These are phyloP conservation scores for Aegilops bicornis DNA, from an alignment of 176 grass and related monocot genomes.

Conservation along the genomic window DNA sequence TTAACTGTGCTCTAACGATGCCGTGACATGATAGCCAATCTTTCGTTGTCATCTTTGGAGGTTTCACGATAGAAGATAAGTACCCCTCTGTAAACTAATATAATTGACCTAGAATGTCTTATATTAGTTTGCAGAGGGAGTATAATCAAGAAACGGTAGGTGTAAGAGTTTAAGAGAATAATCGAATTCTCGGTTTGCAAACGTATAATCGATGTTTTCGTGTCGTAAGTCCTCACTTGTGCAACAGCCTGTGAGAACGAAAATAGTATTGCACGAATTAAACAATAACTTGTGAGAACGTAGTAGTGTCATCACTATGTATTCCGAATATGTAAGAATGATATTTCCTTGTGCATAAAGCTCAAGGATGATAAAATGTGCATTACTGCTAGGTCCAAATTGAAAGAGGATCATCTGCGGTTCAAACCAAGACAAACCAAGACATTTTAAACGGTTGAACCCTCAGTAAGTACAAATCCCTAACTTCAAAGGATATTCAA, in stretches of 20 bases:
- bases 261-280: conserved; percentile 6
- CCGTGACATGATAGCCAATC: too few relatives aligned
- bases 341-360: conserved; percentile 94
- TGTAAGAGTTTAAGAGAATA: neutral
- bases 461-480: neutral
- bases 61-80: too few relatives aligned
- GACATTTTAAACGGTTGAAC: neutral
- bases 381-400: conserved; percentile 71
- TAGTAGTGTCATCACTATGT: conserved; percentile 78
- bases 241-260: neutral
- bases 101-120: too few relatives aligned
- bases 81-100: too few relatives aligned
- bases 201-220: neutral
- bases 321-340: conserved; percentile 78
- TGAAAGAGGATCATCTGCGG: conserved; percentile 87
- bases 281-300: conserved; percentile 72
- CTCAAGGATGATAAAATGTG: conserved; percentile 76
- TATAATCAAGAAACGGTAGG: neutral
- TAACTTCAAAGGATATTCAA: conserved; percentile 7
- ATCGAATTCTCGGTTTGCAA: neutral
- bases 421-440: conserved; percentile 9
- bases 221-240: neutral
- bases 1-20: too few relatives aligned
- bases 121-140: neutral
- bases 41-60: too few relatives aligned